Percentiles rank a stretch among this genome's conserved stretches.
phyloP scores from a whole-genome alignment of 2,329 filamentous ascomycete species.

The Stylonectria norvegica region DNA sequence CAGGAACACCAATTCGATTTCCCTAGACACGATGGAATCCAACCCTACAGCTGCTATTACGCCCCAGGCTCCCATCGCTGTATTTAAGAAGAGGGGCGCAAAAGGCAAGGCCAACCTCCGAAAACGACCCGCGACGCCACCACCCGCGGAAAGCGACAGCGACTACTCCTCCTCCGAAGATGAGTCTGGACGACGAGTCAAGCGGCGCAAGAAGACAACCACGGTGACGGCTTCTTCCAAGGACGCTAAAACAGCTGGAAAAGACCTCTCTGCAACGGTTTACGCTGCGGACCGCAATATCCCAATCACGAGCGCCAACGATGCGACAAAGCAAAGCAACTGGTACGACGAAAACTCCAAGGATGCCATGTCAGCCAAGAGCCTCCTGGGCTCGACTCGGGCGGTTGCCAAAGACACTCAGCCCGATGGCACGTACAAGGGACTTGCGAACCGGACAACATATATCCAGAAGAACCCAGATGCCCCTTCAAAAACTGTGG shows the following conservation, averaged over 20 bases:
- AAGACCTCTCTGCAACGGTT: slow-evolving; percentile 48
- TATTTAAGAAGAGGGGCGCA: slow-evolving; percentile 83
- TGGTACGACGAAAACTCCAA: slow-evolving; percentile 78
- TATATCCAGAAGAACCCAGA: slow-evolving; percentile 82
- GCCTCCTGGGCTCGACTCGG: slow-evolving; percentile 57
- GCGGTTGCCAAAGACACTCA: slow-evolving; percentile 31
- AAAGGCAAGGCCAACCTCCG: slow-evolving; percentile 75
- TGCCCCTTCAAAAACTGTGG: slow-evolving; percentile 65
- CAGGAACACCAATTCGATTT: too few relatives aligned
- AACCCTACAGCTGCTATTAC: slow-evolving; percentile 17
- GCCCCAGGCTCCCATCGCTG: slow-evolving; percentile 50
- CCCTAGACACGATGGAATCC: neutral
- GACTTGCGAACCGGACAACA: slow-evolving; percentile 65
- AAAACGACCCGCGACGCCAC: slow-evolving; percentile 77
- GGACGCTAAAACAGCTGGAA: slow-evolving; percentile 32
- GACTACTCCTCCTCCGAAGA: slow-evolving; percentile 73
- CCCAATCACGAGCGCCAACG: slow-evolving; percentile 66
- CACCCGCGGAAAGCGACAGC: slow-evolving; percentile 59
- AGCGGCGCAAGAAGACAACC: slow-evolving; percentile 68
- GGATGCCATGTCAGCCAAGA: slow-evolving; percentile 46
- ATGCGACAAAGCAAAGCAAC: slow-evolving; percentile 84
- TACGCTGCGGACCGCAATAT: slow-evolving; percentile 60
- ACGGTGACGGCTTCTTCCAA: slow-evolving; percentile 64
- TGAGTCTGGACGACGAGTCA: slow-evolving; percentile 71
- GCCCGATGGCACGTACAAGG: slow-evolving; percentile 71